Percentiles rank a stretch among this genome's conserved stretches.
Conservation (phyloP, 257 asterid species). For the Fraxinus americana region DNA sequence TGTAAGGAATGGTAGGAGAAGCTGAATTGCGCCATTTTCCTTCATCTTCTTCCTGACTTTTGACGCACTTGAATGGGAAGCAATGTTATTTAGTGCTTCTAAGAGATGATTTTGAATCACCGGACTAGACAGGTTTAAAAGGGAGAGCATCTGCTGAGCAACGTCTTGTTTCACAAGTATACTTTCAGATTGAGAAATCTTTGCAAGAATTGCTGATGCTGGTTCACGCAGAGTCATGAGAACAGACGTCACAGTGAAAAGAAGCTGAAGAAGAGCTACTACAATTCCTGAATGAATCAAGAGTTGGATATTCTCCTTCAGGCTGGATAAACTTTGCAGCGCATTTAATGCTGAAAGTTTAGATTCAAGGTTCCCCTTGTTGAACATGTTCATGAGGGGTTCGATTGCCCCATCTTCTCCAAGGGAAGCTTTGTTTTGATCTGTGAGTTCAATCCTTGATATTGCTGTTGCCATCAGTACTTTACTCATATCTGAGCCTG, state of each 20-base stretch:
- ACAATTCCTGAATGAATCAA: slow-evolving; percentile 62
- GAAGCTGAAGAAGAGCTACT: slow-evolving; percentile 66
- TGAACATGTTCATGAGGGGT: slow-evolving; percentile 76
- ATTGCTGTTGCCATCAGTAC: slow-evolving; percentile 87
- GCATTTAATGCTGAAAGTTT: slow-evolving; percentile 76
- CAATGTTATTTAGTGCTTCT: slow-evolving; percentile 68
- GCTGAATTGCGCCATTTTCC: slow-evolving; percentile 68
- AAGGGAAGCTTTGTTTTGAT: slow-evolving; percentile 61
- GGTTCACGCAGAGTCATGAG: slow-evolving; percentile 84
- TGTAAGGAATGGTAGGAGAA: slow-evolving; percentile 62
- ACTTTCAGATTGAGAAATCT: slow-evolving; percentile 69
- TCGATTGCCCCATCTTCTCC: slow-evolving; percentile 75
- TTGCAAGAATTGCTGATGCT: slow-evolving; percentile 89
- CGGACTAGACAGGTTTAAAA: slow-evolving; percentile 73
- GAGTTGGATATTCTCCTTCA: slow-evolving; percentile 53
- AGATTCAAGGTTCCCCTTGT: slow-evolving; percentile 73
- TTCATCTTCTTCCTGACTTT: slow-evolving; percentile 67
- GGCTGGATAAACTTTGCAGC: slow-evolving; percentile 52
- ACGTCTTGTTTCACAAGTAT: slow-evolving; percentile 62
- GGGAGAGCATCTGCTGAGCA: slow-evolving; percentile 93
- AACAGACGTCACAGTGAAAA: slow-evolving; percentile 89
- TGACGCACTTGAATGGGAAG: slow-evolving; percentile 52
- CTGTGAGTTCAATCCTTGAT: slow-evolving; percentile 75
- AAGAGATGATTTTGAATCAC: slow-evolving; percentile 69
- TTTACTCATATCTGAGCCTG: slow-evolving; percentile 92